A percentile compares a stretch with the other conserved stretches of the same genome.
Conservation (phyloP, 331 rosid species). For the Acacia concinna region DNA sequence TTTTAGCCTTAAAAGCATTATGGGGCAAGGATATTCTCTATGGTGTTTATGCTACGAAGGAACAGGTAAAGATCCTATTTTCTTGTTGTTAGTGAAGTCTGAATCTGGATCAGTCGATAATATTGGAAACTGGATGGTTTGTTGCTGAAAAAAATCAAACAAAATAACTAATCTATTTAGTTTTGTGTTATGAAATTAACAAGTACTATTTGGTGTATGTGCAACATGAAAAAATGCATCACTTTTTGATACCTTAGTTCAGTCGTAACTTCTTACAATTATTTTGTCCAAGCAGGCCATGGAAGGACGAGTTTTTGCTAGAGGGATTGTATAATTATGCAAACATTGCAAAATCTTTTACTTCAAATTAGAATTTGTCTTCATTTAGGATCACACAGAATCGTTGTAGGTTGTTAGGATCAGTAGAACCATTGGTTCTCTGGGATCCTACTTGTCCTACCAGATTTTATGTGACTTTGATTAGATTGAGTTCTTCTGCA, state of each 20-base stretch:
- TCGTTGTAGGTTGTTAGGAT: not conserved
- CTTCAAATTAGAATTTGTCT: not conserved
- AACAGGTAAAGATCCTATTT: conserved; percentile 43
- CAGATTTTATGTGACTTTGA: not conserved
- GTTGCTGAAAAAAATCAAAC: not conserved
- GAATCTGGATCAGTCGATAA: not conserved
- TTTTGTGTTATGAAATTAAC: not conserved
- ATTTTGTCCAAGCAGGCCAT: no score
- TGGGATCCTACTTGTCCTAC: not conserved
- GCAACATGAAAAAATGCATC: not conserved
- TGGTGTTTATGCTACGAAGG: conserved; percentile 70
- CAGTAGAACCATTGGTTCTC: not conserved
- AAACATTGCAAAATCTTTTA: not conserved
- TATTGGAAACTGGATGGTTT: not conserved
- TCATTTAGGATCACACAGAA: not conserved
- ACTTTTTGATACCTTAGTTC: not conserved
- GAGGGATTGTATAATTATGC: not conserved
- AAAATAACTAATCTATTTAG: not conserved
- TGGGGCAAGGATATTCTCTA: conserved; percentile 65
- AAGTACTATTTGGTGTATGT: not conserved
- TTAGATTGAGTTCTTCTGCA: not conserved
- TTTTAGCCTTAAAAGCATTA: conserved; percentile 62
- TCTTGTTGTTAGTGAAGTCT: conserved; percentile 20
- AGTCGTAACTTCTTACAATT: no score
- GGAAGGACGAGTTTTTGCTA: no score